These are phyloP conservation scores for Passiflora organensis DNA, from an alignment of 345 rosid genomes.

Conservation along the genomic window DNA sequence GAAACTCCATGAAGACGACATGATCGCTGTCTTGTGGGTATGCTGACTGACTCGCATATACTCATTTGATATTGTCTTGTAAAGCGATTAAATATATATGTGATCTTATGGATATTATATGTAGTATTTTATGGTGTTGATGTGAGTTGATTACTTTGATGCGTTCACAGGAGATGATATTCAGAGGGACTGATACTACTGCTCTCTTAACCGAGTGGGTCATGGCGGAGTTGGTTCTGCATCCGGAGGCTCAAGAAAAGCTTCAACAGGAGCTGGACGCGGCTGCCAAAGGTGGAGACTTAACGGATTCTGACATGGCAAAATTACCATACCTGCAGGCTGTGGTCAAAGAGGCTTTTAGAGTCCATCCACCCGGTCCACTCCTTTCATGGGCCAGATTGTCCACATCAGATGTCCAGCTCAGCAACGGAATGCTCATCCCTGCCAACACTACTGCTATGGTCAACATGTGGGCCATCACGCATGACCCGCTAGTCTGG, in stretches of 20 bases:
- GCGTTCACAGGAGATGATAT: slow-evolving; percentile 89
- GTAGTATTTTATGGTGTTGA: too few relatives aligned
- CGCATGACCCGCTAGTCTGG: slow-evolving; percentile 70
- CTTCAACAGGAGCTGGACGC: slow-evolving; percentile 38
- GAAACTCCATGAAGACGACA: slow-evolving; percentile 69
- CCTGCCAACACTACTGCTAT: slow-evolving; percentile 83
- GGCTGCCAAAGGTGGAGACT: slow-evolving; percentile 1
- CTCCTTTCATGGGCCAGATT: slow-evolving; percentile 87
- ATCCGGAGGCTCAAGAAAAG: slow-evolving; percentile 55
- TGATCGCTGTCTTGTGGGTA: slow-evolving; percentile 91
- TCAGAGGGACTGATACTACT: slow-evolving; percentile 86
- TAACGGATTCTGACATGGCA: slow-evolving; percentile 51
- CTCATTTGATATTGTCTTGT: neutral
- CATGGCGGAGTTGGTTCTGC: slow-evolving; percentile 71
- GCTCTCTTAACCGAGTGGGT: slow-evolving; percentile 90
- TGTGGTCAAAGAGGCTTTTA: slow-evolving; percentile 62
- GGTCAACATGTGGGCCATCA: slow-evolving; percentile 99
- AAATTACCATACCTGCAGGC: slow-evolving; percentile 67
- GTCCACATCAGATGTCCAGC: slow-evolving; percentile 72
- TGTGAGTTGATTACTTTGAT: too few relatives aligned
- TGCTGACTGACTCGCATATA: neutral
- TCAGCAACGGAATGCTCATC: slow-evolving; percentile 68
- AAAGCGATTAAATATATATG: neutral
- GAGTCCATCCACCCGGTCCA: slow-evolving; percentile 94
- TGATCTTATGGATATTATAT: neutral